Conservation (phyloP, 2,329 filamentous ascomycete genomes). For the Dothistroma pini region DNA sequence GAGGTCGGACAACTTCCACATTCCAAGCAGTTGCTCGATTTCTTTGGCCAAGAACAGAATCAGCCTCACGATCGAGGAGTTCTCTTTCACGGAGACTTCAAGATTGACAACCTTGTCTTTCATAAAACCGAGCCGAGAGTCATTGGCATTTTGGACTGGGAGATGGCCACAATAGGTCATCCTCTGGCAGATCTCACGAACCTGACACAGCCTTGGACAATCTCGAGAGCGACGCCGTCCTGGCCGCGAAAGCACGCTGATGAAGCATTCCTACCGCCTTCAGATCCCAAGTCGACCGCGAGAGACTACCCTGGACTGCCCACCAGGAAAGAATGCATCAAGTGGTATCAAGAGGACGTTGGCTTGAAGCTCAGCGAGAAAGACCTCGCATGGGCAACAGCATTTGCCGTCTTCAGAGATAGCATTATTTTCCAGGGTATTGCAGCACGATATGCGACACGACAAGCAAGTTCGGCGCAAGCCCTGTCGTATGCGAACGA, state of each 20-base stretch:
- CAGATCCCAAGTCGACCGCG: conserved; percentile 14
- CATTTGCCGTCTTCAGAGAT: conserved; percentile 58
- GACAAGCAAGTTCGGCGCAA: conserved; percentile 84
- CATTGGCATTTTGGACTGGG: conserved; percentile 95
- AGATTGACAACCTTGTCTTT: conserved; percentile 66
- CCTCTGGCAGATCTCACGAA: conserved; percentile 89
- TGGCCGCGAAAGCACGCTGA: conserved; percentile 29
- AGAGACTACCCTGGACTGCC: conserved; percentile 58
- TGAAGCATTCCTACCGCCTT: conserved; percentile 23
- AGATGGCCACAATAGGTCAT: conserved; percentile 98
- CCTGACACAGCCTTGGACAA: conserved; percentile 44
- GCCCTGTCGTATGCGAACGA: conserved; percentile 68
- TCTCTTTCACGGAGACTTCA: conserved; percentile 93
- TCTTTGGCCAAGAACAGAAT: conserved; percentile 65
- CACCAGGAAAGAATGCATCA: conserved; percentile 53
- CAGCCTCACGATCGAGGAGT: conserved; percentile 75
- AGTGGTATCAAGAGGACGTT: conserved; percentile 64
- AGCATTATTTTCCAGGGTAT: conserved; percentile 79
- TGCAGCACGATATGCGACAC: conserved; percentile 74
- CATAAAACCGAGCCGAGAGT: conserved; percentile 83
- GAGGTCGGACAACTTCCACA: conserved; percentile 79
- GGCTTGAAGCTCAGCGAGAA: conserved; percentile 65
- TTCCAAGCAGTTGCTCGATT: conserved; percentile 72
- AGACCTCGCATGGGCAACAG: conserved; percentile 60
- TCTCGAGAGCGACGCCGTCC: conserved; percentile 24